Evolutionary conservation across 148 eudicot genomes (phyloP).

Genomic region (Vaccinium macrocarpon): DNA sequence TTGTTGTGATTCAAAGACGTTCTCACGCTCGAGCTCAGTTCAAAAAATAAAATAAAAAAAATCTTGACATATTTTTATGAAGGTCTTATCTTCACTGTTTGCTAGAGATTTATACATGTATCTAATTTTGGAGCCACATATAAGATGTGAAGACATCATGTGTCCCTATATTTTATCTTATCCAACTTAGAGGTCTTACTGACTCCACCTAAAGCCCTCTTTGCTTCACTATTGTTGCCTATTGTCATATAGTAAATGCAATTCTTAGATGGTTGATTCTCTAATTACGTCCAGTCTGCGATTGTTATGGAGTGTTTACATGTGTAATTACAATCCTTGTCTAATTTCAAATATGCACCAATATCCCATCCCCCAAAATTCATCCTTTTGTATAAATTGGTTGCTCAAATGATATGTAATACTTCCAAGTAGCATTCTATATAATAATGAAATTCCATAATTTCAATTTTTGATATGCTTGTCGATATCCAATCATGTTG

Average conservation of each 20-base stretch:
- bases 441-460: too few species aligned
- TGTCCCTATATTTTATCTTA: neutral
- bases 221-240: neutral
- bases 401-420: too few species aligned
- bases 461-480: too few species aligned
- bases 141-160: neutral
- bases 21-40: too few species aligned
- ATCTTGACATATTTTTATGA: neutral
- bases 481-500: too few species aligned
- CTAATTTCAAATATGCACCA: neutral
- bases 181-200: slow-evolving; percentile 9
- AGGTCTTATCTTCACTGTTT: slow-evolving; percentile 10
- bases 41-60: too few species aligned
- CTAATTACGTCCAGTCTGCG: neutral
- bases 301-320: neutral
- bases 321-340: neutral
- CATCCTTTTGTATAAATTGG: too few species aligned
- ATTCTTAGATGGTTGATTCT: neutral
- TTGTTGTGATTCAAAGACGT: too few species aligned
- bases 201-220: neutral
- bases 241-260: neutral
- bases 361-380: neutral
- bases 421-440: too few species aligned
- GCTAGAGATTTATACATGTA: neutral
- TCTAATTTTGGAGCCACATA: neutral